phyloP scores from a whole-genome alignment of 345 rosid genomes.

The Diplotaxis tenuifolia region DNA sequence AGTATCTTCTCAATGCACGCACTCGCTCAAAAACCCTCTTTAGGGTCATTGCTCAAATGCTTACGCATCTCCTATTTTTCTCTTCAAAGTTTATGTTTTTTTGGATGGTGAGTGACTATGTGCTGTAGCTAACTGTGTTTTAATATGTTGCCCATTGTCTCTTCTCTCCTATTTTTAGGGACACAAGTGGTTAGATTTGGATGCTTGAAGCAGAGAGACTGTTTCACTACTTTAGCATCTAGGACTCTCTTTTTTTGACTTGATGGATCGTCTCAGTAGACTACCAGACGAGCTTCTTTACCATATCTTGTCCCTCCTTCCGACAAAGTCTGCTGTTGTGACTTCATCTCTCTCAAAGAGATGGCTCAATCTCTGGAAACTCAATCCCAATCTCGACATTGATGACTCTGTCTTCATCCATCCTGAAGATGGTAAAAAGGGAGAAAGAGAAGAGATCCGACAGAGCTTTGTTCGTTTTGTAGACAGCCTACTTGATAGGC shows the following conservation, averaged over 20 bases:
- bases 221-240: background rate
- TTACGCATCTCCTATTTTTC: background rate
- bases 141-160: no score
- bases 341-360: background rate
- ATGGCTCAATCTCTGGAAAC: background rate
- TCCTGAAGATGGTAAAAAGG: constrained; percentile 4
- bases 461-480: constrained; percentile 9
- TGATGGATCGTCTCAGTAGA: background rate
- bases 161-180: background rate
- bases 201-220: background rate
- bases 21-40: background rate
- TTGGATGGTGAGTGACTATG: background rate
- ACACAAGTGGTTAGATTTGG: background rate
- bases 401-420: background rate
- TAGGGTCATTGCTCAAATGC: background rate
- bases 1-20: background rate
- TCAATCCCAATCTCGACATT: background rate
- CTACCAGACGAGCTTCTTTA: constrained; percentile 1
- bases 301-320: background rate
- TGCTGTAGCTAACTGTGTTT: background rate
- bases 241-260: background rate
- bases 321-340: constrained; percentile 4
- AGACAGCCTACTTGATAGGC: background rate
- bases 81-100: background rate
- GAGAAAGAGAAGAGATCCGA: background rate